These are phyloP conservation scores for Colletotrichum sp. DNA, from an alignment of 2,329 filamentous ascomycete genomes.

Conservation along the genomic window DNA sequence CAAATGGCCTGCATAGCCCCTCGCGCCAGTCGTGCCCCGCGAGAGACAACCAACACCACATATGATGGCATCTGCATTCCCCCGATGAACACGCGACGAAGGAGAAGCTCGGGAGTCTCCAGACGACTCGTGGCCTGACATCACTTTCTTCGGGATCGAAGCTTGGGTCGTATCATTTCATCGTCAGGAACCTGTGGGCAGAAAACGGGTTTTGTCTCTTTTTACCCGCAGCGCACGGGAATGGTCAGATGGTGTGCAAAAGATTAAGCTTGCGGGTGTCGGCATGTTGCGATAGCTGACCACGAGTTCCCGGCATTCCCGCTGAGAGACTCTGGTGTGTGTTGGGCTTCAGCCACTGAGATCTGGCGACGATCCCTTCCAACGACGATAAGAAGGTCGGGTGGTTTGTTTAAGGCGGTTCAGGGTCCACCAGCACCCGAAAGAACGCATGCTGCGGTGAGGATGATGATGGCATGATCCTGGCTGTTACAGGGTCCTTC, in stretches of 20 bases:
- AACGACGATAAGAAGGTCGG: background rate
- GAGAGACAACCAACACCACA: background rate
- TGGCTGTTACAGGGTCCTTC: background rate
- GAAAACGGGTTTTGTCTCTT: background rate
- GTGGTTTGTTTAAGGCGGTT: background rate
- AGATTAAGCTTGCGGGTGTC: background rate
- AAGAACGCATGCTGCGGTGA: background rate
- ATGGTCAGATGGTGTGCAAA: background rate
- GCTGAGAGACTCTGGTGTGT: background rate
- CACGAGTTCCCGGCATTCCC: background rate
- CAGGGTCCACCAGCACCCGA: background rate
- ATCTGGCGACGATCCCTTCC: background rate
- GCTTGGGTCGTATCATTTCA: background rate
- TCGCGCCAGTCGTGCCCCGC: background rate
- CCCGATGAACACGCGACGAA: background rate
- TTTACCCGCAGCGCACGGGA: background rate
- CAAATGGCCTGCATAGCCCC: background rate
- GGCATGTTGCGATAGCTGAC: background rate
- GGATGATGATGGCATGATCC: conserved; percentile 11
- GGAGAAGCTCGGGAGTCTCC: background rate
- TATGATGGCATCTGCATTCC: background rate
- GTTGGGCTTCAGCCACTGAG: background rate
- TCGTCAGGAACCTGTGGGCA: background rate
- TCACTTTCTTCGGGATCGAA: background rate
- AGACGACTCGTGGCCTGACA: conserved; percentile 5